phyloP scores from a whole-genome alignment of 1,139 yeast genomes.

The Sugiyamaella paludigena region DNA sequence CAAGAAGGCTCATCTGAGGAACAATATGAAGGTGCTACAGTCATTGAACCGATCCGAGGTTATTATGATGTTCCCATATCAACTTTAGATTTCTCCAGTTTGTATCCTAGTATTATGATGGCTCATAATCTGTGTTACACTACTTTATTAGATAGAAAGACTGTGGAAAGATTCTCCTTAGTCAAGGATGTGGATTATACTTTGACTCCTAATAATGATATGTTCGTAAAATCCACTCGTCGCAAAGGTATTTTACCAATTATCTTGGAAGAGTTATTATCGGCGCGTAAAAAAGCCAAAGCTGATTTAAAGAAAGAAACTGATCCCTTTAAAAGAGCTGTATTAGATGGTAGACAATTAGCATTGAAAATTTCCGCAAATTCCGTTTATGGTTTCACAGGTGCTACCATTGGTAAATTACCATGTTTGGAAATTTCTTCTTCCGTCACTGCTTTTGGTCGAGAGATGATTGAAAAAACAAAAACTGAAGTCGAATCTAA shows the following conservation, averaged over 20 bases:
- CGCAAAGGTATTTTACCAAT: constrained; percentile 90
- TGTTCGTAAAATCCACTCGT: constrained; percentile 68
- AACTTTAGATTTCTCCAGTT: constrained; percentile 93
- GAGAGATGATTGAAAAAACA: constrained; percentile 94
- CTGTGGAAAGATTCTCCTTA: constrained; percentile 64
- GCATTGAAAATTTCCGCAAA: constrained; percentile 97
- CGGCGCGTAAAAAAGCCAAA: constrained; percentile 93
- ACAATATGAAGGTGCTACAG: constrained; percentile 99
- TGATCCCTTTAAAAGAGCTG: constrained; percentile 91
- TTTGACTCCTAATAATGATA: constrained; percentile 87
- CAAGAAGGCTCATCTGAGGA: constrained; percentile 77
- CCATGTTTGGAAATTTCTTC: constrained; percentile 97
- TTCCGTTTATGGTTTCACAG: constrained; percentile 98
- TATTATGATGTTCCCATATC: constrained; percentile 97
- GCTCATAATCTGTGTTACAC: constrained; percentile 98
- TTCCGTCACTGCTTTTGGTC: constrained; percentile 92
- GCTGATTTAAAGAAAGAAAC: constrained; percentile 86
- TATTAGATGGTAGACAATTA: constrained; percentile 93
- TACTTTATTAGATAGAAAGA: constrained; percentile 67
- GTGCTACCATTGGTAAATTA: constrained; percentile 95
- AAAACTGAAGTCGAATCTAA: constrained; percentile 79
- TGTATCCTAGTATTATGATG: constrained; percentile 99
- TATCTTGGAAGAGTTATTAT: constrained; percentile 79
- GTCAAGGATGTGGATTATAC: constrained; percentile 76
- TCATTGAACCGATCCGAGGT: constrained; percentile 93